Conservation (phyloP, 2,329 filamentous ascomycete species). For the Monilinia fructigena region DNA sequence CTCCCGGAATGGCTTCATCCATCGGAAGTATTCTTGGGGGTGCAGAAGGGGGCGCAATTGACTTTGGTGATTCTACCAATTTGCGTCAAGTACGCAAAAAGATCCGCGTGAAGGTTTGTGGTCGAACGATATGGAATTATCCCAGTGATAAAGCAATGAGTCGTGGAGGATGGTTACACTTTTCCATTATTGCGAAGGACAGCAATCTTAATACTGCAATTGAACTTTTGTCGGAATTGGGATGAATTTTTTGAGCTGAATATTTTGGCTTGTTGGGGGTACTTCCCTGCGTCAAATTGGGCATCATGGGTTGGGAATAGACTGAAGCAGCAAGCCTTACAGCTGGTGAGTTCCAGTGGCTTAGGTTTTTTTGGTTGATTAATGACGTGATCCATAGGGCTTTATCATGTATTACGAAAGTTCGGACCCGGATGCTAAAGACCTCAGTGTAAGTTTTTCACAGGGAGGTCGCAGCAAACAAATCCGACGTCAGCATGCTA, state of each 20-base stretch:
- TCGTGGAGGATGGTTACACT: slow-evolving; percentile 51
- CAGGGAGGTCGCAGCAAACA: slow-evolving; percentile 39
- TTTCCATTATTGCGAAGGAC: slow-evolving; percentile 51
- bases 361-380: not conserved
- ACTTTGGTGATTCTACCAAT: slow-evolving; percentile 42
- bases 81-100: slow-evolving; percentile 42
- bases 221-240: slow-evolving; percentile 51
- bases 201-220: slow-evolving; percentile 47
- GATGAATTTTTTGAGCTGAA: slow-evolving; percentile 51
- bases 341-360: slow-evolving; percentile 35
- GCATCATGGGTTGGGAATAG: slow-evolving; percentile 44
- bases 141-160: slow-evolving; percentile 49
- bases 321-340: slow-evolving; percentile 44
- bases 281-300: slow-evolving; percentile 50
- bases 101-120: slow-evolving; percentile 46
- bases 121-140: slow-evolving; percentile 52
- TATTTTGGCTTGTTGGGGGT: slow-evolving; percentile 46
- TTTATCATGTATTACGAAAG: slow-evolving; percentile 32
- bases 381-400: slow-evolving; percentile 26
- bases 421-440: slow-evolving; percentile 36
- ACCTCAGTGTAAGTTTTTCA: slow-evolving; percentile 39
- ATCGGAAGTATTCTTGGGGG: slow-evolving; percentile 29
- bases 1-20: slow-evolving; percentile 33
- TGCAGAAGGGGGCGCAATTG: slow-evolving; percentile 32
- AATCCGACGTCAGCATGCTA: slow-evolving; percentile 40